Evolutionary conservation across 2,329 filamentous ascomycete genomes (phyloP), one percentile per base, ranked within the genome.

Genomic region (Sarocladium kiliense): DNA sequence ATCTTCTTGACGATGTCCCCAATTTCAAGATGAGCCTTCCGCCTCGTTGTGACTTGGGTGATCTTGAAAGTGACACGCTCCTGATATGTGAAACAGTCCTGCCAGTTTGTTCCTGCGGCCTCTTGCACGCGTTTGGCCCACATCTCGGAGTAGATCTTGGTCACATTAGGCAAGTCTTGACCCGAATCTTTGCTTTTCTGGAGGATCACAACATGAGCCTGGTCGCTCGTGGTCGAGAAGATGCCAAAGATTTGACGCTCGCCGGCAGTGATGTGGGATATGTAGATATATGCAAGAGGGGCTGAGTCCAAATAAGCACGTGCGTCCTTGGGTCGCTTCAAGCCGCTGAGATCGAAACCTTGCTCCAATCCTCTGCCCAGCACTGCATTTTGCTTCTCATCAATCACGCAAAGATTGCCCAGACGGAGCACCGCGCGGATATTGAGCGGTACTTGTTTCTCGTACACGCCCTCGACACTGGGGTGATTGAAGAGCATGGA

Each of bases 381-480:
- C 2, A 97, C 92, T 62, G 93, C 95, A 58, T 88, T 83, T 63
- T 97, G 92, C 55, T 79, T 86, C 64, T 96, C 89, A 64, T 99
- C 94, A 61, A 99, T 96, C 2, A 91, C 95, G 68, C 94, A 99
- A 27, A 89, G 77, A 64, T 90, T 97, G 41, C 94, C 95, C 1
- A 99, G 77, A 62, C 94, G 89, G 10, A 99, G 80, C 30, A 99
- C 82, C 3, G 93, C 94, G 39, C 93, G 84, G 49, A 96, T 82
- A 59, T 89, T 90, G 5, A 97, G 77, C 1, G 95, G 91, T 1
- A 99, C 80, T 61, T 96, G 88, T 64, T 88, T 93, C 73, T 99
- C 95, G 65, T 99, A 99, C 14, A 99, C 91, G 27, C 95, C 95
- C 71, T 99, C 94, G 1, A 99, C 89, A 68, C 91, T 96, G 0